Evolutionary conservation across 495 filamentous ascomycete species (phyloP), one percentile per base, ranked within the genome.

Genomic region (Acidiella bohemica): DNA sequence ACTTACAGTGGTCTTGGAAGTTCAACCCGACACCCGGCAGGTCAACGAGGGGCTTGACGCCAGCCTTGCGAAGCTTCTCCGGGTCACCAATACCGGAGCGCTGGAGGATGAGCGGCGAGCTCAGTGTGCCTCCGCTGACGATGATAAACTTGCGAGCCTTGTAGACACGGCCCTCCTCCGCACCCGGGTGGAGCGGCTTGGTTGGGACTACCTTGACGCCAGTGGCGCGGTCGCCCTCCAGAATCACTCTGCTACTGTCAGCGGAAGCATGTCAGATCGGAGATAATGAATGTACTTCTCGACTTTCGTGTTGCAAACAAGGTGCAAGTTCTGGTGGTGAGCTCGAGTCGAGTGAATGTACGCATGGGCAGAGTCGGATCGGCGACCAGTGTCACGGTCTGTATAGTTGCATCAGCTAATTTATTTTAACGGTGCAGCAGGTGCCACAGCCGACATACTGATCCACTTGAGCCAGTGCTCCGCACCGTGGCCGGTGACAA

Each of bases 251-350:
- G 18, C 9, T 5, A 17, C 12, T 32, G 30, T 32, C n/a, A 32
- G 30, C 14, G 5, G 30, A 32, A 13, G n/a, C 12, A 5, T 32
- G 5, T n/a, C 30, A 6, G 30, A 13, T 6, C 4, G 4, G 24
- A 13, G n/a, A 16, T 5, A n/a, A n/a, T n/a, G n/a, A n/a, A n/a
- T 19, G 11, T 23, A 41, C 56, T 79, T 84, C 53, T 84, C 80
- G n/a, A 82, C 73, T 56, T 86, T 88, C 51, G 80, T 86, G 59
- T 60, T 62, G 56, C 26, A 36, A 47, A 76, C 73, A 1, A 88
- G 64, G 50, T 84, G 81, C 18, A 88, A 62, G 54, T 85, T 88
- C 33, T 64, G 63, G 53, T 84, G 50, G 9, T 53, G 45, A 3
- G 55, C 46, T 13, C 59, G 50, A 13, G 59, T 63, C 46, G 42